A percentile compares a stretch with the other conserved stretches of the same genome.
Conservation (phyloP, 257 asterid species). For the Solanum sejunctum region DNA sequence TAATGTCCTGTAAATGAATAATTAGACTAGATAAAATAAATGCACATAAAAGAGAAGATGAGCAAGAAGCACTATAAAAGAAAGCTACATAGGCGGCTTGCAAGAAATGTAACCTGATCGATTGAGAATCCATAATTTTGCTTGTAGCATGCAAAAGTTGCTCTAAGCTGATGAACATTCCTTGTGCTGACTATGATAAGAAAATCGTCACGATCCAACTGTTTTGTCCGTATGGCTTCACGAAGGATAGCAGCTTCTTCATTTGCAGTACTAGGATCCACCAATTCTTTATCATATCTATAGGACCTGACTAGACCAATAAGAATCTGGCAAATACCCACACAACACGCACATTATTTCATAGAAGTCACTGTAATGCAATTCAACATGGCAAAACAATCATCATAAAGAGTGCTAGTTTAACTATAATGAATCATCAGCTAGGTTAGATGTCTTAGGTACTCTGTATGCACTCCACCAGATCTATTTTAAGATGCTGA, state of each 20-base stretch:
- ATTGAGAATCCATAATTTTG: slow-evolving; percentile 42
- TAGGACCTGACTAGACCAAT: slow-evolving; percentile 58
- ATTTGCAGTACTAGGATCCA: slow-evolving; percentile 37
- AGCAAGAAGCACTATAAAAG: not conserved
- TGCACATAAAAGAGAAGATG: not conserved
- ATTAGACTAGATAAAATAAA: not conserved
- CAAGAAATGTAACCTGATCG: slow-evolving; percentile 30
- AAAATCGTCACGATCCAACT: slow-evolving; percentile 33
- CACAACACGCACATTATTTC: not conserved
- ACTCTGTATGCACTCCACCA: not conserved
- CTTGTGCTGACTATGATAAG: slow-evolving; percentile 41
- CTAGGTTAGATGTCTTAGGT: not conserved
- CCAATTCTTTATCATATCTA: slow-evolving; percentile 50
- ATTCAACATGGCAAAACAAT: not conserved
- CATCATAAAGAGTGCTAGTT: not conserved
- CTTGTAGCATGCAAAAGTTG: slow-evolving; percentile 48
- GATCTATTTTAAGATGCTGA: not conserved
- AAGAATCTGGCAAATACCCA: slow-evolving; percentile 35
- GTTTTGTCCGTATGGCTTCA: slow-evolving; percentile 35
- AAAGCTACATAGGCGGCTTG: not conserved
- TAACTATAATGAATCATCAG: not conserved
- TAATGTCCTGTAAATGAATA: slow-evolving; percentile 32
- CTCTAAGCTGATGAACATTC: slow-evolving; percentile 61
- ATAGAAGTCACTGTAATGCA: not conserved
- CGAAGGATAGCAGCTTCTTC: slow-evolving; percentile 51